These are phyloP conservation scores for Pseudogymnoascus sp. DNA, from an alignment of 2,329 filamentous ascomycete species.

Conservation along the genomic window DNA sequence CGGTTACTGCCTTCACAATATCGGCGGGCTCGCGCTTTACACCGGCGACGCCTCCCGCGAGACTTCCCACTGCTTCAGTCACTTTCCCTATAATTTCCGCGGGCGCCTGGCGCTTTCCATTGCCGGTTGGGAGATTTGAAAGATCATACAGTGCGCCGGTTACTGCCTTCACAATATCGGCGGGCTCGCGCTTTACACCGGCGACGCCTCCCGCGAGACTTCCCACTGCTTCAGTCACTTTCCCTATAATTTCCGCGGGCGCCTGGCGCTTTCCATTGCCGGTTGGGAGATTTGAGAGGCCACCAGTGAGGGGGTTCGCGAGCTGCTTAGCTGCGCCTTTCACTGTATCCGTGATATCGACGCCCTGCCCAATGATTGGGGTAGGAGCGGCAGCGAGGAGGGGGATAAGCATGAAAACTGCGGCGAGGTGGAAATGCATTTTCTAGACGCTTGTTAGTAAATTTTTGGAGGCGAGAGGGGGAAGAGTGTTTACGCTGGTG, in stretches of 20 bases:
- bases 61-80: not conserved
- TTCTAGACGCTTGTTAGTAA: constrained; percentile 1
- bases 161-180: not conserved
- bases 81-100: not conserved
- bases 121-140: not conserved
- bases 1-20: not conserved
- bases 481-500: not conserved
- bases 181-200: not conserved
- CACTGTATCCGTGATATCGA: not conserved
- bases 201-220: not conserved
- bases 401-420: not conserved
- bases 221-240: not conserved
- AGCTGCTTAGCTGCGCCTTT: not conserved
- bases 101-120: not conserved
- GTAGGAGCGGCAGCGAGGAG: not conserved
- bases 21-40: not conserved
- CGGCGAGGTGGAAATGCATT: constrained; percentile 4
- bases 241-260: not conserved
- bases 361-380: not conserved
- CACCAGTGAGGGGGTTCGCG: not conserved
- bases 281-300: not conserved
- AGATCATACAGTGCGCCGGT: not conserved
- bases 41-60: not conserved
- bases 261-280: not conserved
- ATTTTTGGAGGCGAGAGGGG: not conserved